Evolutionary conservation across 106 monocot species (phyloP), one percentile per base, ranked within the genome.

Genomic region (Apostasia ramifera): DNA sequence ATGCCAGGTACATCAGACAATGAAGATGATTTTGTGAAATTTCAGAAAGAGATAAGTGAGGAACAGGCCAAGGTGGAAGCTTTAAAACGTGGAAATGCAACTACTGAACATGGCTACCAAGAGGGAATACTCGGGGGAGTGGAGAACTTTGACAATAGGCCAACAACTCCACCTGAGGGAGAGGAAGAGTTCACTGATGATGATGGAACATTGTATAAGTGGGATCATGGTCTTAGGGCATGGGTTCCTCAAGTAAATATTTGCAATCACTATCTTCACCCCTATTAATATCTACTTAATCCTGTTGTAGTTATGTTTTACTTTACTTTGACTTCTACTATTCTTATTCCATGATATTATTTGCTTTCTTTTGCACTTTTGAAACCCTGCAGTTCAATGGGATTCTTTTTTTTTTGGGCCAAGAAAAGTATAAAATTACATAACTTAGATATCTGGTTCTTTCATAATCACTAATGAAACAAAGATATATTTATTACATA

Each of bases 131-230:
- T 47, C 46, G 66, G 53, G 70, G 74, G 54, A 55, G 55, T 62
- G 53, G 89, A 72, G 53, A 59, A 57, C 55, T 39, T 26, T 46
- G 86, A 92, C 63, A 87, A 90, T 58, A 79, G 85, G 57, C 97
- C 97, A 57, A 66, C 76, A 48, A 90, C 83, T 57, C 92, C 97
- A 45, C 97, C 97, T 48, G 90, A 90, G 61, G 97, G 87, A 59
- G 98, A 98, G 77, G 80, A 88, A 68, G 92, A 98, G 72, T 98
- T 98, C 63, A 93, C 85, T 47, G 98, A 98, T 72, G 98, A 98
- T 75, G 98, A 98, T 73, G 98, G 97, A 66, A 93, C 90, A 47
- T 66, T 72, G 48, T 98, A 98, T 72, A 98, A 93, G 59, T 98
- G 98, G 98, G 87, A 93, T 76, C 87, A 78, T 73, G 55, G 62